Base-by-base conservation (phyloP, 768 basidiomycete species). In the Suillus sp. region DNA sequence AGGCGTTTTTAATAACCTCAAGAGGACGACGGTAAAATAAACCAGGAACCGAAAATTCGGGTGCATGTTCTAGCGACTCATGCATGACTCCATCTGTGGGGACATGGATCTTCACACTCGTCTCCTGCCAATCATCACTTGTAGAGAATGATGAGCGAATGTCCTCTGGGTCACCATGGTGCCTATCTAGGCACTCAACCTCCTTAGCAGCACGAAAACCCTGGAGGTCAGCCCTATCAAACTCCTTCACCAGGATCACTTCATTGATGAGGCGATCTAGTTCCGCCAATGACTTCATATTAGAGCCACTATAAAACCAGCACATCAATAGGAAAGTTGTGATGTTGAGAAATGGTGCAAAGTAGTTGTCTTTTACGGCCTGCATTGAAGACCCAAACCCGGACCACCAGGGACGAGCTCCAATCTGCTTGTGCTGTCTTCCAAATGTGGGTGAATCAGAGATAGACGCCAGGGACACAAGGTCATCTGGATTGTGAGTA, bases 1-100 rank as follows among this genome's bases (percentile, higher is more conserved):
- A 76, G 3, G 71, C 68, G 0, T 65, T 62, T 38, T 64, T 61
- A 6, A 78, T 66, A 6, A 78, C 67, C 4, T 70, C 64, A 0
- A 66, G 68, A n/a, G 76, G 60, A 10, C 67, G 71, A 0, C 70
- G 64, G 59, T 71, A 73, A n/a, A 65, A 64, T 3, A 79, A 62
- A 1, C 76, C 78, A 3, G 73, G 69, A 1, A 78, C 65, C 2
- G 25, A 1, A 37, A 77, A 74, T 4, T 34, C 10, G 0, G 61
- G 59, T 0, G 64, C 18, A n/a, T n/a, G n/a, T n/a, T n/a, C n/a
- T 8, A 61, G 43, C 0, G 13, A 3, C 2, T 27, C 7, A 32
- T 54, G 42, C 5, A 25, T 50, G 8, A 50, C 38, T 9, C 60
- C 47, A 13, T 68, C 62, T 10, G 59, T 59, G 0, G 64, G 68